phyloP scores from a whole-genome alignment of 1,284 basidiomycete genomes.

The Boletellus deceptivus region DNA sequence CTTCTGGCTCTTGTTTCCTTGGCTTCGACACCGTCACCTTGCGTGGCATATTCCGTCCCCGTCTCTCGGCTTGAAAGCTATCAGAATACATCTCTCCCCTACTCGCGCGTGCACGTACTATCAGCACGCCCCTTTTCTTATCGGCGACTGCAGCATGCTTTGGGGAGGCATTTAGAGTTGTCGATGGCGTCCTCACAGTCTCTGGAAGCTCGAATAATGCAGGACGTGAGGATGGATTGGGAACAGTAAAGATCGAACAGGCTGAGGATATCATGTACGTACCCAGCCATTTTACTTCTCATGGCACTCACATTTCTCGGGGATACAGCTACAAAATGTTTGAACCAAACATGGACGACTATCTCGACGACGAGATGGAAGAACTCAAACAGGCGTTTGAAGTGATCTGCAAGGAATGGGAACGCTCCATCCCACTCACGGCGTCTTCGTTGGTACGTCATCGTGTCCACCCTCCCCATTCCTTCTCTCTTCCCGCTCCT shows the following conservation, averaged over 20 bases:
- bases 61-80: constrained; percentile 47
- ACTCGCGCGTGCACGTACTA: constrained; percentile 72
- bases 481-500: too few relatives aligned
- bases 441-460: constrained; percentile 15
- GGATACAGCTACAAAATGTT: constrained; percentile 82
- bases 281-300: neutral
- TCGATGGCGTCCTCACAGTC: constrained; percentile 68
- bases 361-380: constrained; percentile 91
- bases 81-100: constrained; percentile 85
- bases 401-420: constrained; percentile 77
- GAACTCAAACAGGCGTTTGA: constrained; percentile 76
- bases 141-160: constrained; percentile 89
- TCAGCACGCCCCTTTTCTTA: constrained; percentile 75
- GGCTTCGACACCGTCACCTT: neutral
- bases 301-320: neutral
- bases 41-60: neutral
- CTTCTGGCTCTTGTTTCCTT: too few relatives aligned
- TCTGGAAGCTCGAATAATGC: constrained; percentile 27
- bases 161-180: constrained; percentile 83
- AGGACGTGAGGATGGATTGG: constrained; percentile 14
- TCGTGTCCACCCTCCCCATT: neutral
- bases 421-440: constrained; percentile 51
- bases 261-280: constrained; percentile 83
- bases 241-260: constrained; percentile 40
- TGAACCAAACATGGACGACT: constrained; percentile 94